Conservation (phyloP, 148 eudicot species). For the Amaranthus cruentus region DNA sequence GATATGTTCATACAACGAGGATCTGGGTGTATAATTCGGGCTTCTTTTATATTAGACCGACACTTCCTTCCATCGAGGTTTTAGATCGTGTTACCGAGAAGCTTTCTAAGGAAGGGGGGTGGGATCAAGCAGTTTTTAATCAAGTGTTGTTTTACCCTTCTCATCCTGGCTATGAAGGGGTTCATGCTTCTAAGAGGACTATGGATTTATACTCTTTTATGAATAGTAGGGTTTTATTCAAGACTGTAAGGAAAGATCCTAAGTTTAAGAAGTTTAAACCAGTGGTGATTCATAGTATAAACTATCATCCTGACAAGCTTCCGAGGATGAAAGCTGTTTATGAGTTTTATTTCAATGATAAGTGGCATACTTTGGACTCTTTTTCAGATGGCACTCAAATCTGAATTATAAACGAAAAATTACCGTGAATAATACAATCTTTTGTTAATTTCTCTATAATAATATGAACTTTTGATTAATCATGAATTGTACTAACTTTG, state of each 20-base stretch:
- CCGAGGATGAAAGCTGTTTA: constrained; percentile 79
- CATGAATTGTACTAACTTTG: too few species aligned
- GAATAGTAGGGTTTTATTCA: constrained; percentile 92
- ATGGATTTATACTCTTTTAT: constrained; percentile 83
- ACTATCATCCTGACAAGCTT: constrained; percentile 89
- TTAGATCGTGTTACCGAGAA: constrained; percentile 78
- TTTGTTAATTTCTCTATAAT: too few species aligned
- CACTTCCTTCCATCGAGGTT: constrained; percentile 84
- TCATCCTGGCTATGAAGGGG: constrained; percentile 82
- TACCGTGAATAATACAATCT: too few species aligned
- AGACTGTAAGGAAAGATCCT: constrained; percentile 74
- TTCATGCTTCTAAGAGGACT: constrained; percentile 80
- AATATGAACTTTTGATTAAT: too few species aligned
- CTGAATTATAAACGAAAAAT: not conserved
- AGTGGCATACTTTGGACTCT: constrained; percentile 61
- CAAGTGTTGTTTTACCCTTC: constrained; percentile 83
- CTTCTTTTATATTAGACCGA: constrained; percentile 86
- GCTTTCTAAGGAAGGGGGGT: constrained; percentile 50
- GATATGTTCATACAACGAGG: constrained; percentile 94
- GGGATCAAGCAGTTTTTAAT: constrained; percentile 99
- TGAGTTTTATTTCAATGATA: constrained; percentile 69
- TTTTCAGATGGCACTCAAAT: constrained; percentile 81
- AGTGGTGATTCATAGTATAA: constrained; percentile 75
- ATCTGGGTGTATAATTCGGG: constrained; percentile 97
- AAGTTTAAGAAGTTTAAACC: constrained; percentile 75